Evolutionary conservation across 352 stramenopile genomes (phyloP), one percentile per base, ranked within the genome.

Genomic region (Globisporangium echinulatum): DNA sequence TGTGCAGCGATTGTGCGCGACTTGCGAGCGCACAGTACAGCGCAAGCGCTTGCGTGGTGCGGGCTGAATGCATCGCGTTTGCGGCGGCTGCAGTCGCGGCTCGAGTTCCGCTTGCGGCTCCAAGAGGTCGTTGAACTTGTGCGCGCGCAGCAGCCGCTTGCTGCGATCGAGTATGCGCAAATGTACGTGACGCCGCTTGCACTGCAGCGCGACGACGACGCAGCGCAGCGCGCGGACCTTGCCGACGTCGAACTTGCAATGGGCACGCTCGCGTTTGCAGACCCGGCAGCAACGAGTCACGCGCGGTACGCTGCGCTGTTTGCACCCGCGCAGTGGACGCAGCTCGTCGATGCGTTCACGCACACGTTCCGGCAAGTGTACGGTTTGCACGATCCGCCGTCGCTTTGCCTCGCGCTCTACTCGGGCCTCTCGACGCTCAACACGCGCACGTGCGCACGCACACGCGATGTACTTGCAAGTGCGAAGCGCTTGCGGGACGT

Each of bases 121-220:
- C 84, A 94, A 61, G 78, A 87, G 57, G 88, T 92, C 61, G 67
- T 94, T 19, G 84, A 92, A 59, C 66, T 87, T n/a, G 79, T 92
- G n/a, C 84, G 84, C 52, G 71, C 72, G 3, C 72, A 72, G 53
- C 82, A 90, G 59, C 75, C 75, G 9, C 63, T 92, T n/a, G 75
- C 89, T 19, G 84, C 84, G 19, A 74, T 94, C 13, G 61, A 88
- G 40, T 89, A 92, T 38, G 84, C 84, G 4, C 84, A 81, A 56
- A 44, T 68, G 7, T 66, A 77, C 39, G 66, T 94, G 14, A 87
- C 80, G 10, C 80, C 82, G 2, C 69, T 90, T 25, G 82, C 79
- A 4, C 70, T 90, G 63, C 82, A 88, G 54, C 66, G 78, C 1
- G 84, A 94, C 48, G 71, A 88, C 42, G 59, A 77, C 39, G 61